Percentiles rank a stretch among this genome's conserved stretches.
Evolutionary conservation across 495 filamentous ascomycete genomes (phyloP).

Genomic region (Rusavskia elegans): DNA sequence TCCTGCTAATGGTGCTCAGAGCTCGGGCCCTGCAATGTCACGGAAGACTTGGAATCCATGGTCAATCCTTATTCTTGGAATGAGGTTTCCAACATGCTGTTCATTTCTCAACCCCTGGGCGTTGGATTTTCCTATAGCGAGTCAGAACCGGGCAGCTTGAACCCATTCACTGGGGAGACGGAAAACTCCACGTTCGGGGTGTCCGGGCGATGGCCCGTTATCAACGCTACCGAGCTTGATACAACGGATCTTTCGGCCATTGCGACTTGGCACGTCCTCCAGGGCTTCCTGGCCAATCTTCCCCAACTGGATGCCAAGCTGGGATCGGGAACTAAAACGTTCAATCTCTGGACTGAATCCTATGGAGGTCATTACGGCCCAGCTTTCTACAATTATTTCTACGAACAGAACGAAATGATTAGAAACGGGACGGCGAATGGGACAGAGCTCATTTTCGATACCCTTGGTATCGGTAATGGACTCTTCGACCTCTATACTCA

Average conservation of each 20-base stretch:
- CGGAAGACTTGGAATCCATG: constrained; percentile 31
- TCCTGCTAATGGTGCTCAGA: constrained; percentile 22
- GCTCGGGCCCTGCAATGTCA: constrained; percentile 42
- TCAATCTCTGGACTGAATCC: constrained; percentile 44
- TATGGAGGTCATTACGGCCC: constrained; percentile 32
- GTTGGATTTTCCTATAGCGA: constrained; percentile 42
- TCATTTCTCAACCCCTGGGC: constrained; percentile 52
- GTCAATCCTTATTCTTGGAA: constrained; percentile 55
- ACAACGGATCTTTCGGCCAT: constrained; percentile 35
- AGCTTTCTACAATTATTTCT: constrained; percentile 42
- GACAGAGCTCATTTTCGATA: constrained; percentile 37
- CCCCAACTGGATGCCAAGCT: constrained; percentile 21
- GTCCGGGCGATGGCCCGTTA: constrained; percentile 29
- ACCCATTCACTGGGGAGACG: constrained; percentile 26
- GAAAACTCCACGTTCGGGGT: constrained; percentile 26
- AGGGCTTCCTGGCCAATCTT: constrained; percentile 24
- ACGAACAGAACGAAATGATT: constrained; percentile 41
- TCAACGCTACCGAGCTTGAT: constrained; percentile 18
- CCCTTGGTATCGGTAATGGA: constrained; percentile 23
- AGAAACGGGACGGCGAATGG: constrained; percentile 28
- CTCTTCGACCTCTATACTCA: constrained; percentile 47
- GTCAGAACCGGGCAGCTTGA: constrained; percentile 25
- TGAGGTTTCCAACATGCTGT: constrained; percentile 58
- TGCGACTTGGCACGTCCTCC: constrained; percentile 25
- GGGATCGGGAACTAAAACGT: constrained; percentile 23